These are phyloP conservation scores for Obelidium mucronatum DNA, from an alignment of 192 early-diverging fungal genomes.

Conservation along the genomic window DNA sequence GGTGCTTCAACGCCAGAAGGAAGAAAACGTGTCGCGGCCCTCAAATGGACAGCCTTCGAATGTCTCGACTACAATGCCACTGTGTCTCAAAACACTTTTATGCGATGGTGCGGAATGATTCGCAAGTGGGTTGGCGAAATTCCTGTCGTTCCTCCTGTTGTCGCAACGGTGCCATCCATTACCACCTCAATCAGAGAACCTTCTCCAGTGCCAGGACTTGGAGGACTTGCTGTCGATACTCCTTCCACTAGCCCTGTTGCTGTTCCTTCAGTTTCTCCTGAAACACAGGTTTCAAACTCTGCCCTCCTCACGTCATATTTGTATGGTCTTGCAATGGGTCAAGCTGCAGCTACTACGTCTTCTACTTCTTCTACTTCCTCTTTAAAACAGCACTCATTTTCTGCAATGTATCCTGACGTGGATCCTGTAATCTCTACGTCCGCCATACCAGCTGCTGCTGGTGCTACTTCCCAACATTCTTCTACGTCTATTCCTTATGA, in stretches of 20 bases:
- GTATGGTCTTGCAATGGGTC: too few relatives aligned
- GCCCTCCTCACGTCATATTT: too few relatives aligned
- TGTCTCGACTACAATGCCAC: not conserved
- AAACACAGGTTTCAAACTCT: too few relatives aligned
- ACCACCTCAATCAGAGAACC: not conserved
- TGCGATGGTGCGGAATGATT: constrained; percentile 16
- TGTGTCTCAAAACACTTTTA: not conserved
- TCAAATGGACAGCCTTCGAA: constrained; percentile 19
- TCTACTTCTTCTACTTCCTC: not conserved
- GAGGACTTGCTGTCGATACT: too few relatives aligned
- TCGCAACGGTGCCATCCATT: not conserved
- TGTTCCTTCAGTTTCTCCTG: too few relatives aligned
- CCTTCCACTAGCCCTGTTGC: too few relatives aligned
- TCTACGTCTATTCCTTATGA: not conserved
- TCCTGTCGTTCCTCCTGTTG: not conserved
- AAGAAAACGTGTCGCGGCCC: not conserved
- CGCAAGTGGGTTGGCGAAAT: constrained; percentile 15
- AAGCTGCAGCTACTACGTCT: too few relatives aligned
- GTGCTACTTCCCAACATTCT: not conserved
- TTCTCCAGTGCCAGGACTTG: not conserved
- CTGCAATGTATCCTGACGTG: too few relatives aligned
- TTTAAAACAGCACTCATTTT: not conserved
- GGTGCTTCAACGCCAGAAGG: not conserved
- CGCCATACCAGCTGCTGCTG: not conserved
- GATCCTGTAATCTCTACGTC: not conserved